These are phyloP conservation scores for Tubosaeta brunneosetosa DNA, from an alignment of 768 basidiomycete species.

Conservation along the genomic window DNA sequence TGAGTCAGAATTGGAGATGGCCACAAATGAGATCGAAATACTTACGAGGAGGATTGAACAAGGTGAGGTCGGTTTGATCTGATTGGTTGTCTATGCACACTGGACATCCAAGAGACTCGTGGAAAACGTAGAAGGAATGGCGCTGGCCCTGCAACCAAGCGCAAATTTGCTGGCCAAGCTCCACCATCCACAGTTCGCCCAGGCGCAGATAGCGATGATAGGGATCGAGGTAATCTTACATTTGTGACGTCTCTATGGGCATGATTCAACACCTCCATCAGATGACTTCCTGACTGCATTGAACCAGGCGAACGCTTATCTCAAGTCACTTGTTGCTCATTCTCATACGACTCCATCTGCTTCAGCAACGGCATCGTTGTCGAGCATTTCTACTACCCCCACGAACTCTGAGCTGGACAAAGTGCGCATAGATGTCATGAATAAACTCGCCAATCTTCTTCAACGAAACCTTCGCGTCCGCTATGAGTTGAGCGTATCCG, in stretches of 20 bases:
- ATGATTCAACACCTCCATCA: constrained; percentile 20
- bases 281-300: constrained; percentile 75
- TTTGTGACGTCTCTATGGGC: neutral
- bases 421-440: constrained; percentile 60
- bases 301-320: constrained; percentile 54
- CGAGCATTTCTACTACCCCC: constrained; percentile 34
- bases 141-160: constrained; percentile 22
- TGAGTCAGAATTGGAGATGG: constrained; percentile 71
- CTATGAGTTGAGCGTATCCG: constrained; percentile 65
- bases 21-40: constrained; percentile 64
- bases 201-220: constrained; percentile 33
- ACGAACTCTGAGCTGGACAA: constrained; percentile 42
- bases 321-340: constrained; percentile 53
- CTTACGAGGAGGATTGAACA: constrained; percentile 52
- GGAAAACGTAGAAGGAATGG: constrained; percentile 30
- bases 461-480: constrained; percentile 70
- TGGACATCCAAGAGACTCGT: constrained; percentile 20
- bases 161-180: constrained; percentile 32
- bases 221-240: constrained; percentile 28
- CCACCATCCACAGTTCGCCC: constrained; percentile 26
- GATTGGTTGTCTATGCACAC: neutral
- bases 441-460: constrained; percentile 57
- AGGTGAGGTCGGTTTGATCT: constrained; percentile 26
- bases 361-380: constrained; percentile 34
- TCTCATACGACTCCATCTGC: constrained; percentile 34